Evolutionary conservation across 208 protist genomes (phyloP), one percentile per base, ranked within the genome.

Genomic region (Angomonas desouzai): DNA sequence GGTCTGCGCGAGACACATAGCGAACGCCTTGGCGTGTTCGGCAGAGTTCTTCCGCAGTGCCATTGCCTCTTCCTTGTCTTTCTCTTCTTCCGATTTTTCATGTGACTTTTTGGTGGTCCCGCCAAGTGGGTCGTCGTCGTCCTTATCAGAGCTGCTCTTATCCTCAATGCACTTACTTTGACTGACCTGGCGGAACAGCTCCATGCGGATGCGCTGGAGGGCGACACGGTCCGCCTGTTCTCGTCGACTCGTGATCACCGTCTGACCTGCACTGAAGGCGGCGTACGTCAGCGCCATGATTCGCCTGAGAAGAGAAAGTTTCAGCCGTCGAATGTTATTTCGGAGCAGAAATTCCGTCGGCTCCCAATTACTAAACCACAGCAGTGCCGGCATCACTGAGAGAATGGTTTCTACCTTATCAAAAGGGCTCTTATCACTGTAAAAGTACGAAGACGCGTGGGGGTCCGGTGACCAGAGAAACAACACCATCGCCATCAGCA

Each of bases 281-380:
- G 75, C 75, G 67, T 81, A 81, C 1, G 66, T 72, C 4, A 81
- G 64, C 13, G 75, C 59, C 49, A 81, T 66, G 45, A 81, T 47
- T 25, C 75, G 64, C 3, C 70, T 64, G 28, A 81, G 57, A n/a
- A 81, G 67, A 7, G 75, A 72, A 23, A 81, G 64, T 67, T 81
- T 81, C 55, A 81, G n/a, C 1, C 68, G 63, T 11, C 75, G 69
- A 28, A 81, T 71, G 18, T 71, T 71, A 51, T 81, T 81, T 34
- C 70, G 69, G 32, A 76, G 30, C 10, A 62, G 28, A 56, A 77
- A 81, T 64, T 81, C 67, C 3, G 29, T 11, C 38, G 75, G 75
- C 66, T 81, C 75, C 75, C 75, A 76, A 60, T 74, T 76, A 1
- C 62, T 28, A 38, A 76, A 76, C 75, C 75, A 81, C 63, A 81